Base-by-base conservation (phyloP, 768 basidiomycete genomes). In the Auricularia heimuer region DNA sequence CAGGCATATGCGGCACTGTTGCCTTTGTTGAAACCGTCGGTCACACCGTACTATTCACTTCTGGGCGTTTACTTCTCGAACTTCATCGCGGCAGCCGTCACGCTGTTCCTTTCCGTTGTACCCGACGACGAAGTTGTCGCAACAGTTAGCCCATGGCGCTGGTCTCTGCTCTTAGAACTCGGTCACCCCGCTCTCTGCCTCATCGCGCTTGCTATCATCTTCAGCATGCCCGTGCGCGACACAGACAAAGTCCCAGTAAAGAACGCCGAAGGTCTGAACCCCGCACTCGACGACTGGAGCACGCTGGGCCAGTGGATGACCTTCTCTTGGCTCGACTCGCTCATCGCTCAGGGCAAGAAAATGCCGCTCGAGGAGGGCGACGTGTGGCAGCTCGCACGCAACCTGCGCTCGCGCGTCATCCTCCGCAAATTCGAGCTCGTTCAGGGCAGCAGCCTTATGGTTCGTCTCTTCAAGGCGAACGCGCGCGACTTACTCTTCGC, bases 341-440 rank as follows among this genome's bases (percentile, higher is more conserved):
- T 60, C 34, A 60, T 60, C 34, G 56, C 56, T 7, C 56, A 29
- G 24, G 56, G 56, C 56, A 60, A 24, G 24, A 60, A 60, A 24
- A 60, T 34, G 21, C 16, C 56, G 29, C 34, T 60, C 29, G 56
- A 60, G 56, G 56, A 60, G 24, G 16, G 24, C 12, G 56, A 60
- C 56, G 56, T 60, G 7, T 60, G 56, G 56, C 56, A 60, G 29
- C 56, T 60, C 18, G 56, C 56, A 10, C 56, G 56, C 56, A 60
- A 60, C 34, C 56, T 60, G 8, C 56, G 56, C 18, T 29, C 56
- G 56, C 24, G 56, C 14, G 24, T 60, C 56, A 24, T 60, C 34
- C 56, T 60, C 24, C 24, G 34, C 14, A 60, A 60, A 7, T 60
- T 60, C 29, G 34, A 35, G 24, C 29, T 12, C 29, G 56, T 60